These are phyloP conservation scores for Inonotus hispidus DNA, from an alignment of 1,284 basidiomycete species.

Conservation along the genomic window DNA sequence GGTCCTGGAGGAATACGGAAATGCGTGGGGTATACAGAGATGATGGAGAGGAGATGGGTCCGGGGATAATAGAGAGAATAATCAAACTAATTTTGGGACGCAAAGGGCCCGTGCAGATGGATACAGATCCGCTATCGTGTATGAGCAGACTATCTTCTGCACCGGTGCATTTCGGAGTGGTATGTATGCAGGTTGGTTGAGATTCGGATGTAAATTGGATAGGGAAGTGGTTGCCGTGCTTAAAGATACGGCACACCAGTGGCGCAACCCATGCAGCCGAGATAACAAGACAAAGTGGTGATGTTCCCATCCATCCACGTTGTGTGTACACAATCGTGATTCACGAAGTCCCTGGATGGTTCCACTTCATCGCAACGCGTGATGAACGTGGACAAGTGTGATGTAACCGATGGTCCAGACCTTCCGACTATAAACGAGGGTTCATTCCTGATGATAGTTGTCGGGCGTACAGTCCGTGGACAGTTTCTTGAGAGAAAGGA, in stretches of 20 bases:
- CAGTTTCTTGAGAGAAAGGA: neutral
- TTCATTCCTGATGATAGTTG: neutral
- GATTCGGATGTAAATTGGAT: neutral
- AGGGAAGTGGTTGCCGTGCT: neutral
- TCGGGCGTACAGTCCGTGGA: neutral
- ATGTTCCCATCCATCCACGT: neutral
- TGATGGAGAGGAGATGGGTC: neutral
- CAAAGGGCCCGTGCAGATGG: neutral
- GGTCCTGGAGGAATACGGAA: neutral
- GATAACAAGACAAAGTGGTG: neutral
- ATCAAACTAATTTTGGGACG: neutral
- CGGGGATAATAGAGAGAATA: neutral
- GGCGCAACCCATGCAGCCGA: neutral
- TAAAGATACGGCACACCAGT: neutral
- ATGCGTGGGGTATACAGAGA: conserved; percentile 2
- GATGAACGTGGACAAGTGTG: neutral
- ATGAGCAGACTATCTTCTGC: neutral
- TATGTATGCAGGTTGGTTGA: neutral
- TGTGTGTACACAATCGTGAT: neutral
- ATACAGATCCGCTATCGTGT: neutral
- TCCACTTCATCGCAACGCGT: neutral
- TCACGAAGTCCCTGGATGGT: neutral
- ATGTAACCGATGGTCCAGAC: neutral
- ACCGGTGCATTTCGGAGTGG: neutral
- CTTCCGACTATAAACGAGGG: neutral